A percentile compares a stretch with the other conserved stretches of the same genome.
Evolutionary conservation across 164 flowering plant species (phyloP).

Genomic region (Pachysandra terminalis): DNA sequence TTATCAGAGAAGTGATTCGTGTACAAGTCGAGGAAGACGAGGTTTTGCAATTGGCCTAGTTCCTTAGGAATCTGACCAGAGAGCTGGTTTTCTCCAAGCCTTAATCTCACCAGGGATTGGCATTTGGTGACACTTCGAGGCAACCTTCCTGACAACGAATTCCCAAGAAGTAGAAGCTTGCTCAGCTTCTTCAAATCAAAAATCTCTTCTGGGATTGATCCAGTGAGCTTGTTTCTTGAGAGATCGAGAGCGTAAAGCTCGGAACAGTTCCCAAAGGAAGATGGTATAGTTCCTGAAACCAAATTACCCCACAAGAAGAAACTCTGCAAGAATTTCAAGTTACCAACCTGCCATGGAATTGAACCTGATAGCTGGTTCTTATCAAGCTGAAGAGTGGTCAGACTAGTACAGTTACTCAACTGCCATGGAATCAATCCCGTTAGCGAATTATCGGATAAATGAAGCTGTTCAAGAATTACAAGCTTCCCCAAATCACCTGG

Average conservation of each 20-base stretch:
- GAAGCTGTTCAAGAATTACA: conserved; percentile 70
- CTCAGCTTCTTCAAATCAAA: conserved; percentile 81
- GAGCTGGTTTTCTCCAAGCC: conserved; percentile 92
- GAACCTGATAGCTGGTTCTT: conserved; percentile 75
- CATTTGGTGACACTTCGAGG: conserved; percentile 63
- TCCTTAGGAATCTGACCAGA: conserved; percentile 85
- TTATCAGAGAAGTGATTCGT: conserved; percentile 77
- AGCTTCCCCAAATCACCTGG: conserved; percentile 80
- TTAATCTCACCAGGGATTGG: conserved; percentile 74
- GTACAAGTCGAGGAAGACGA: conserved; percentile 88
- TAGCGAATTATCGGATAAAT: conserved; percentile 74
- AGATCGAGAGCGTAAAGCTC: conserved; percentile 85
- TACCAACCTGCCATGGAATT: conserved; percentile 79
- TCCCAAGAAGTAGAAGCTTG: conserved; percentile 83
- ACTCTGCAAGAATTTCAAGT: conserved; percentile 69
- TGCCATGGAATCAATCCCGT: conserved; percentile 69
- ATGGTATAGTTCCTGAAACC: conserved; percentile 78
- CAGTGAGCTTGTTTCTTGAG: conserved; percentile 80
- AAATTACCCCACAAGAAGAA: conserved; percentile 92
- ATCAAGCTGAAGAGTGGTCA: conserved; percentile 82
- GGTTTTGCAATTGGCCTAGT: conserved; percentile 80
- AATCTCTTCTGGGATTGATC: conserved; percentile 81
- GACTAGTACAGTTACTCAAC: conserved; percentile 77
- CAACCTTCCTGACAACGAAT: conserved; percentile 66
- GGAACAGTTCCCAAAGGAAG: conserved; percentile 76